Evolutionary conservation across 139 green algal species (phyloP).

Genomic region (Closterium sp.): DNA sequence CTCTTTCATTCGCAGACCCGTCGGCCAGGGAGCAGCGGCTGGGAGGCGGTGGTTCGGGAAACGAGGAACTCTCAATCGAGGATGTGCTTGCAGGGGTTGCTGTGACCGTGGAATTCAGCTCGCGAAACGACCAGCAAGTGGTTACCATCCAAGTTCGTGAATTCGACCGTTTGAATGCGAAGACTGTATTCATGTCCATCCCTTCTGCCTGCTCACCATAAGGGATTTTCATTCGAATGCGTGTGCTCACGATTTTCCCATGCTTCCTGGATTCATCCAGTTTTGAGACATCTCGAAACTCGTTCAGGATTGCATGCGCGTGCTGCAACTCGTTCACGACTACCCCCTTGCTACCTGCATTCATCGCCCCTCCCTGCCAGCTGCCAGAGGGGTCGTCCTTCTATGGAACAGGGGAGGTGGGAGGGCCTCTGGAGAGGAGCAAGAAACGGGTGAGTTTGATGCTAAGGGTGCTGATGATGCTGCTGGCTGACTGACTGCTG

Average conservation of each 20-base stretch:
- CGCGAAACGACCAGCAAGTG: neutral
- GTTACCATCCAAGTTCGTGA: neutral
- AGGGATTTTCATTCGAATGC: too few relatives aligned
- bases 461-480: neutral
- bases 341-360: too few relatives aligned
- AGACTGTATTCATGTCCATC: neutral
- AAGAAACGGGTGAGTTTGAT: conserved; percentile 16
- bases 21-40: conserved; percentile 1
- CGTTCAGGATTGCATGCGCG: neutral
- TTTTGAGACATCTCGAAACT: too few relatives aligned
- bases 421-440: conserved; percentile 26
- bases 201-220: neutral
- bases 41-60: neutral
- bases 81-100: conserved; percentile 3
- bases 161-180: conserved; percentile 11
- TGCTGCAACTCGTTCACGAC: neutral
- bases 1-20: conserved; percentile 29
- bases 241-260: too few relatives aligned
- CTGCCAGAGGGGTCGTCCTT: conserved; percentile 37
- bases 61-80: neutral
- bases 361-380: conserved; percentile 11
- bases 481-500: too few relatives aligned
- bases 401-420: conserved; percentile 41
- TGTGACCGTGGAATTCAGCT: neutral
- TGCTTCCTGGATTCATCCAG: too few relatives aligned